Conservation (phyloP, 148 eudicot species). For the Spergularia bocconei region DNA sequence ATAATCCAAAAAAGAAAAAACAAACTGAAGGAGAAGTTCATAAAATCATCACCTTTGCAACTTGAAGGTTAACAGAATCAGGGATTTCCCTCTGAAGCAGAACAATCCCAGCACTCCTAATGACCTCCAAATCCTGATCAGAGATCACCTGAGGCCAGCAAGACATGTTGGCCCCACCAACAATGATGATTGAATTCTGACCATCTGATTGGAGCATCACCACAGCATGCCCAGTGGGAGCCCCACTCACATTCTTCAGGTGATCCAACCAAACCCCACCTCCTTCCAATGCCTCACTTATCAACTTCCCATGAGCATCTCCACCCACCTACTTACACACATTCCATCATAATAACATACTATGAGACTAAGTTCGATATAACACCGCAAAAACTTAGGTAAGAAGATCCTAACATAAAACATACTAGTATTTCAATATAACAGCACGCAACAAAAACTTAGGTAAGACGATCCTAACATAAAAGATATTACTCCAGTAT, state of each 20-base stretch:
- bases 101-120: conserved; percentile 83
- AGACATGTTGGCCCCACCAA: conserved; percentile 82
- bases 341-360: neutral
- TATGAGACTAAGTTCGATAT: too few species aligned
- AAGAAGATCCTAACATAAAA: too few species aligned
- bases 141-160: conserved; percentile 59
- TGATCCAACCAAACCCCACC: conserved; percentile 68
- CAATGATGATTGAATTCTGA: conserved; percentile 86
- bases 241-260: conserved; percentile 50
- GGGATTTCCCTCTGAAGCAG: conserved; percentile 97
- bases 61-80: conserved; percentile 80
- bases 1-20: conserved; percentile 6
- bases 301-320: conserved; percentile 82
- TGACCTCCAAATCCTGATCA: conserved; percentile 54
- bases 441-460: too few species aligned
- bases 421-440: too few species aligned
- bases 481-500: too few species aligned
- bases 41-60: conserved; percentile 62
- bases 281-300: conserved; percentile 53
- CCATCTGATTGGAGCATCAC: conserved; percentile 88
- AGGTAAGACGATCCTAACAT: too few species aligned
- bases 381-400: too few species aligned
- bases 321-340: conserved; percentile 42
- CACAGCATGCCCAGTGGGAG: conserved; percentile 93
- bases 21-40: neutral